Base-by-base conservation (phyloP, 2,329 filamentous ascomycete genomes). In the Scopulariopsis brevicaulis region DNA sequence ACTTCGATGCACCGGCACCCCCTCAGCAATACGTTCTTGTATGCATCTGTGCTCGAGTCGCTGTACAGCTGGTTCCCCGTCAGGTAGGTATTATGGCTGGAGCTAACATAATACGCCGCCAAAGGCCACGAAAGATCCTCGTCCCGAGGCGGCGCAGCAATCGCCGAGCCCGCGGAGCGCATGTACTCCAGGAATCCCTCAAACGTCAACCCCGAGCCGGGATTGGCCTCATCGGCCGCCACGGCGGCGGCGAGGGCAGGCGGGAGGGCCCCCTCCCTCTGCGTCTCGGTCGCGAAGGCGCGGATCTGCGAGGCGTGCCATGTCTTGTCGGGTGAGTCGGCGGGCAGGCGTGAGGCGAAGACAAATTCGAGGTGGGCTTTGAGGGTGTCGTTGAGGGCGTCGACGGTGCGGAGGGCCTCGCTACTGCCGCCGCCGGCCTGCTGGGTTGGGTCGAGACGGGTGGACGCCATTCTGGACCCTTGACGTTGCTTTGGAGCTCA, bases 51-150 rank as follows among this genome's bases (percentile, higher is more conserved):
- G 68, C 91, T 95, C 56, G 90, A 94, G 60, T 87, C 84, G 64
- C 90, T 93, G 60, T 83, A 90, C 15, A 96, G 83, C 74, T 96
- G 92, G 67, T 93, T 89, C 25, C 92, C 92, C 1, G 91, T 83
- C 24, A 96, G 81, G 65, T 96, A 96, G 0, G 92, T 96, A 72
- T 96, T 96, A 77, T 96, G 92, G 59, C 91, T 96, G 65, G 90
- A 96, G 62, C 87, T 95, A 68, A 96, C 90, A 72, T 90, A 96
- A 72, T 96, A 96, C 72, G 90, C 91, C 60, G 90, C 88, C 62
- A 96, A 74, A 0, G 92, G 92, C 65, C 85, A 87, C 56, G 90
- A 82, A 58, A 94, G 79, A 58, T 83, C 79, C 58, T 74, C 67
- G 2, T 71, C 62, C 25, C 66, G 64, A 22, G 69, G 69, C 1